These are phyloP conservation scores for Ceratobasidium sp. DNA, from an alignment of 1,284 basidiomycete species.

Conservation along the genomic window DNA sequence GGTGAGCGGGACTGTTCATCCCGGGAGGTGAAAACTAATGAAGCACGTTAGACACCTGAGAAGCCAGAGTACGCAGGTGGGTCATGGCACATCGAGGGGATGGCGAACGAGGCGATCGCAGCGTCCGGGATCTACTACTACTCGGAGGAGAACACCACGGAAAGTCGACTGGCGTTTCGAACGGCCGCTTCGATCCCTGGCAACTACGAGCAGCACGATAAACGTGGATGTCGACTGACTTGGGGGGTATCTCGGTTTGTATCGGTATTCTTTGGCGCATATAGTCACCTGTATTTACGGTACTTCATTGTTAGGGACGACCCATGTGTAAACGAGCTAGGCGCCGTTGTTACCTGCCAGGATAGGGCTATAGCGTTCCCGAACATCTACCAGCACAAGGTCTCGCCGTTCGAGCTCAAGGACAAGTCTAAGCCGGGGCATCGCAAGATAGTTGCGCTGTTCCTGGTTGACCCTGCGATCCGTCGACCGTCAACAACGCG, in stretches of 20 bases:
- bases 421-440: conserved; percentile 55
- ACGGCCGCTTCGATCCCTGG: neutral
- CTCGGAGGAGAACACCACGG: neutral
- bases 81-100: too few species aligned
- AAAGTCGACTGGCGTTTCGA: conserved; percentile 16
- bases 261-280: neutral
- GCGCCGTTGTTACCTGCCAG: conserved; percentile 51
- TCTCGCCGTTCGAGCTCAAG: conserved; percentile 45
- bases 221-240: neutral
- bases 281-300: neutral
- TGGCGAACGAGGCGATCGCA: too few species aligned
- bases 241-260: neutral
- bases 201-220: conserved; percentile 1
- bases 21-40: neutral
- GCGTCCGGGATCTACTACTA: too few species aligned
- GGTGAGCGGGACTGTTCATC: neutral
- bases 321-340: conserved; percentile 49
- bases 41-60: neutral
- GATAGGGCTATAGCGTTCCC: conserved; percentile 65
- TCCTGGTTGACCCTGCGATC: conserved; percentile 56
- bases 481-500: conserved; percentile 48
- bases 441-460: conserved; percentile 57
- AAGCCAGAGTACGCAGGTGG: neutral
- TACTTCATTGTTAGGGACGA: neutral
- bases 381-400: conserved; percentile 64